These are phyloP conservation scores for Leccinum arenicola DNA, from an alignment of 768 basidiomycete species.

Conservation along the genomic window DNA sequence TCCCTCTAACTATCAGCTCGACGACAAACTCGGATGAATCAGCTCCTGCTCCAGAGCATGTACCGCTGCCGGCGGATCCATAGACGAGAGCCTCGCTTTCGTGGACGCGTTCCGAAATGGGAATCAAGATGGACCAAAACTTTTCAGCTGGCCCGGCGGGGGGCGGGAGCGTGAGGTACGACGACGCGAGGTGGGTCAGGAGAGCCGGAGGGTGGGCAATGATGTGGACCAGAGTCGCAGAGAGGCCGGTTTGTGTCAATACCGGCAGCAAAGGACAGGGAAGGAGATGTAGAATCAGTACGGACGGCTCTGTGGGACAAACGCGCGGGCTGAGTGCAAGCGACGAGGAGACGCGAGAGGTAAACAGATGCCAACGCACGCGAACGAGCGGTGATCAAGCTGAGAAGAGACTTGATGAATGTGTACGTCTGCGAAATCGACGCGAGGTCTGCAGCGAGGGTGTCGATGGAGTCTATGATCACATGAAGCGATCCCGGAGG, in stretches of 20 bases:
- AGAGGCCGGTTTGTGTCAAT: constrained; percentile 61
- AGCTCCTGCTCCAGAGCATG: constrained; percentile 33
- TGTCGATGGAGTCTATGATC: constrained; percentile 72
- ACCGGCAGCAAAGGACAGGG: constrained; percentile 50
- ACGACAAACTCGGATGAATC: constrained; percentile 50
- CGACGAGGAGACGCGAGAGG: background rate
- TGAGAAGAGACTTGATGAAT: constrained; percentile 48
- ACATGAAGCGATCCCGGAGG: constrained; percentile 52
- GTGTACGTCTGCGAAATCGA: constrained; percentile 52
- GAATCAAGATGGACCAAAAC: constrained; percentile 79
- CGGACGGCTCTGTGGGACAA: constrained; percentile 46
- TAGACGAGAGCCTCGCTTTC: constrained; percentile 63
- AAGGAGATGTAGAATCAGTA: constrained; percentile 57
- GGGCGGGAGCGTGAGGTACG: constrained; percentile 72
- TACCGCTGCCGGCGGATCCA: constrained; percentile 52
- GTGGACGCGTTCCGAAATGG: constrained; percentile 56
- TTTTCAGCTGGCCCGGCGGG: constrained; percentile 58
- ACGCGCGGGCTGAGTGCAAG: constrained; percentile 8
- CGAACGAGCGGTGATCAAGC: constrained; percentile 43
- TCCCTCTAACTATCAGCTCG: constrained; percentile 55
- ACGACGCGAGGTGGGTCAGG: constrained; percentile 61
- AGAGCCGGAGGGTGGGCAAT: constrained; percentile 70
- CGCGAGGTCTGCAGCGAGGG: constrained; percentile 54
- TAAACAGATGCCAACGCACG: constrained; percentile 37
- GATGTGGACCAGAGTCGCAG: constrained; percentile 59